These are phyloP conservation scores for Boletus vermiculosoides DNA, from an alignment of 768 basidiomycete species.

Conservation along the genomic window DNA sequence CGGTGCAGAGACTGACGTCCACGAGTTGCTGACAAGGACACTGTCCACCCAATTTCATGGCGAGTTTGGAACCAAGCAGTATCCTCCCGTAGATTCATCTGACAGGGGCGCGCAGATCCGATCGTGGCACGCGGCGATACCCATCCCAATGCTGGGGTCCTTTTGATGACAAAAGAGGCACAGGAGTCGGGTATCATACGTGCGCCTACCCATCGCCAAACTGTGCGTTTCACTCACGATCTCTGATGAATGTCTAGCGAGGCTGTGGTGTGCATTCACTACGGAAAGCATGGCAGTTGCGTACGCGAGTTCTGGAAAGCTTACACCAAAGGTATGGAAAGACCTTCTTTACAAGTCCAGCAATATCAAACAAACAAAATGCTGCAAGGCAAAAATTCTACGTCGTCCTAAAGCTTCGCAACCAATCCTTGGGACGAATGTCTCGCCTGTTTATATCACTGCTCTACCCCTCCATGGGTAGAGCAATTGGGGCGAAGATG, in stretches of 20 bases:
- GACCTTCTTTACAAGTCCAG: not conserved
- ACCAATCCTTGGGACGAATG: constrained; percentile 11
- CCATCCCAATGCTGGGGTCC: constrained; percentile 57
- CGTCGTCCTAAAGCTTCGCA: constrained; percentile 23
- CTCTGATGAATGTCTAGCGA: constrained; percentile 39
- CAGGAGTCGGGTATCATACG: constrained; percentile 31
- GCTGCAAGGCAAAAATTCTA: constrained; percentile 36
- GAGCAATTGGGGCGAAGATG: not conserved
- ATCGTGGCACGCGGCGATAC: constrained; percentile 39
- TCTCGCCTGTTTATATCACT: constrained; percentile 55
- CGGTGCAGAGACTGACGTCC: constrained; percentile 46
- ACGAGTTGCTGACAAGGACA: constrained; percentile 47
- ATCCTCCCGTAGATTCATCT: not conserved
- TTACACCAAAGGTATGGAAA: constrained; percentile 55
- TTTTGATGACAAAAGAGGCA: constrained; percentile 55
- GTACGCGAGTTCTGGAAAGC: constrained; percentile 54
- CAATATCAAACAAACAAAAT: not conserved
- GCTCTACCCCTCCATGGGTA: constrained; percentile 42
- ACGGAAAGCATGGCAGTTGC: constrained; percentile 80
- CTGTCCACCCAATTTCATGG: constrained; percentile 53
- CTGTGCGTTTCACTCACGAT: not conserved
- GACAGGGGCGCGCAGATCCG: constrained; percentile 30
- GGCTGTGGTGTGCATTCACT: constrained; percentile 84
- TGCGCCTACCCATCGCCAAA: constrained; percentile 14
- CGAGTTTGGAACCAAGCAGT: constrained; percentile 29